Evolutionary conservation across 371 early-diverging fungal genomes (phyloP).

Genomic region (Rhizopus stolonifer): DNA sequence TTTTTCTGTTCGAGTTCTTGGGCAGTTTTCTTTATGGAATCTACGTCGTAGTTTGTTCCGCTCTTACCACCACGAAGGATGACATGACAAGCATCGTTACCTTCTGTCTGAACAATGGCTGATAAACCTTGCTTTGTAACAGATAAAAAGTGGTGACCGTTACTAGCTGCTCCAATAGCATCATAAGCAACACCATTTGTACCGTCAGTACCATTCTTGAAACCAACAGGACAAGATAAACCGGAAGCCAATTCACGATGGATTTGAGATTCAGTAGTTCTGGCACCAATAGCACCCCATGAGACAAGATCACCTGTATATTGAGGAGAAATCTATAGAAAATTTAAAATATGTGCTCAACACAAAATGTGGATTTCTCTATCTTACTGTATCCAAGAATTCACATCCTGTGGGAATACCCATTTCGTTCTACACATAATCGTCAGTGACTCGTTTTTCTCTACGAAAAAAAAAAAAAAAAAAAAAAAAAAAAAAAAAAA

Average conservation of each 20-base stretch:
- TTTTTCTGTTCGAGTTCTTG: constrained; percentile 66
- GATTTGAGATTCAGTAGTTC: constrained; percentile 90
- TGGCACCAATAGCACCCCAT: constrained; percentile 85
- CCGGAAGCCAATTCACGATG: constrained; percentile 87
- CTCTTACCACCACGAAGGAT: constrained; percentile 87
- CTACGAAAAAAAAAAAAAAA: too few species aligned
- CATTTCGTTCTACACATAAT: constrained; percentile 53
- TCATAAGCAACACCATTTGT: constrained; percentile 84
- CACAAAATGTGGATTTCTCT: neutral
- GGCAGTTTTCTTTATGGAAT: constrained; percentile 61
- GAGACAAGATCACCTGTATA: constrained; percentile 73
- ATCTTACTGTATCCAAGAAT: constrained; percentile 72
- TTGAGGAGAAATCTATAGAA: constrained; percentile 64
- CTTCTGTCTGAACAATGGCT: constrained; percentile 87
- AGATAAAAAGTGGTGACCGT: constrained; percentile 92
- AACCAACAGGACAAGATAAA: constrained; percentile 87
- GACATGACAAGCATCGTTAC: constrained; percentile 76
- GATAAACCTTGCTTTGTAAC: constrained; percentile 94
- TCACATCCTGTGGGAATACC: constrained; percentile 86
- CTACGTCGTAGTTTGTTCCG: constrained; percentile 87
- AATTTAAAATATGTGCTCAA: too few species aligned
- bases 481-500: neutral
- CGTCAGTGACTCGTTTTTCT: neutral
- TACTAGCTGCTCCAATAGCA: constrained; percentile 83
- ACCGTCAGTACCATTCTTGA: constrained; percentile 92